A percentile compares a stretch with the other conserved stretches of the same genome.
These are phyloP conservation scores for Saccharomyces paradoxus DNA, from an alignment of 805 yeast genomes.

Conservation along the genomic window DNA sequence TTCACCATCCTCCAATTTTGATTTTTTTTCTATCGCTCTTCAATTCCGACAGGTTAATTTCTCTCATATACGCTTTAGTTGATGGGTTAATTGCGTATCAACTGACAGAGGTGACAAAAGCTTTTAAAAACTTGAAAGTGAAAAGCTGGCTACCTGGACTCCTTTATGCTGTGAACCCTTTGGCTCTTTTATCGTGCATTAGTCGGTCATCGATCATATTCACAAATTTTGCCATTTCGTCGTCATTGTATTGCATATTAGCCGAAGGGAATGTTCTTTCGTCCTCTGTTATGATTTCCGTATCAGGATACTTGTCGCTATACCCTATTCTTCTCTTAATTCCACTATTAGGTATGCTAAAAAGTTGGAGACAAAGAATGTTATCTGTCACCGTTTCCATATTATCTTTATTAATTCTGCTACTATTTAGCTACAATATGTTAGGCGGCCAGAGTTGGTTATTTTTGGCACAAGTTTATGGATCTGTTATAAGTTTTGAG, in stretches of 20 bases:
- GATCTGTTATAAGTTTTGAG: conserved; percentile 47
- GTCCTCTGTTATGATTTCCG: conserved; percentile 46
- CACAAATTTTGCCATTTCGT: conserved; percentile 49
- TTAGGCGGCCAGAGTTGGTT: conserved; percentile 33
- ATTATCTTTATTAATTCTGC: conserved; percentile 15
- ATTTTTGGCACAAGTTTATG: conserved; percentile 49
- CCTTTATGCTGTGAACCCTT: conserved; percentile 72
- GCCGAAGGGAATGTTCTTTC: conserved; percentile 31
- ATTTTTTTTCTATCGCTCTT: conserved; percentile 33
- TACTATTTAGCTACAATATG: conserved; percentile 34
- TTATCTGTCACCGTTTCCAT: not conserved
- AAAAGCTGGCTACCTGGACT: conserved; percentile 41
- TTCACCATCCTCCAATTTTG: conserved; percentile 77
- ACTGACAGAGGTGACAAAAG: conserved; percentile 41
- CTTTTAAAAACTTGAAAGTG: conserved; percentile 15
- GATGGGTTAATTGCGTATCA: conserved; percentile 54
- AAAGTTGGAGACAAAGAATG: conserved; percentile 3
- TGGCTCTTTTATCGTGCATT: conserved; percentile 57
- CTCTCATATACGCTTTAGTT: conserved; percentile 38
- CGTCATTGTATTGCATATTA: conserved; percentile 39
- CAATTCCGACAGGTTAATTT: not conserved
- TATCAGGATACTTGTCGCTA: conserved; percentile 56
- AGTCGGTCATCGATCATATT: conserved; percentile 61
- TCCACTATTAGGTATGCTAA: conserved; percentile 39
- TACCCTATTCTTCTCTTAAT: conserved; percentile 54